A percentile compares a stretch with the other conserved stretches of the same genome.
Conservation (phyloP, 495 filamentous ascomycete species). For the Penicillium lividum region DNA sequence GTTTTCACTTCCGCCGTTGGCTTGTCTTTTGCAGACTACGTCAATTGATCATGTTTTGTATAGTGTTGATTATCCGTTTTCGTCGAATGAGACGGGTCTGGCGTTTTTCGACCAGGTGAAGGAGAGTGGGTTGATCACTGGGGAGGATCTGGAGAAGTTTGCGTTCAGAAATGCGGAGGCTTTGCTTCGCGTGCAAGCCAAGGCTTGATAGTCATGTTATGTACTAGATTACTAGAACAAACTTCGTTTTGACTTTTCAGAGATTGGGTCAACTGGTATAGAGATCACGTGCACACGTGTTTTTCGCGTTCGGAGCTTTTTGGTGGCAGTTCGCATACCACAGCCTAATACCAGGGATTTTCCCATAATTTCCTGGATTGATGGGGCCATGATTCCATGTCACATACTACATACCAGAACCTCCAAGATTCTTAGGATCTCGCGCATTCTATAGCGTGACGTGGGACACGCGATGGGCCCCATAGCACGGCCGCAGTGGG, state of each 20-base stretch:
- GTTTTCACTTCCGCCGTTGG: no score
- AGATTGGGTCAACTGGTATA: background rate
- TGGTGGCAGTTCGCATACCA: background rate
- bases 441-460: conserved; percentile 22
- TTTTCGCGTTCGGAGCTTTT: conserved; percentile 16
- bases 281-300: conserved; percentile 23
- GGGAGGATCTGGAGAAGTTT: conserved; percentile 54
- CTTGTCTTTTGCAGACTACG: no score
- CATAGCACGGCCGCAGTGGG: conserved; percentile 21
- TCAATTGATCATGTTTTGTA: conserved; percentile 53
- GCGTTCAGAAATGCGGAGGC: conserved; percentile 56
- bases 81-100: conserved; percentile 41
- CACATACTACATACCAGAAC: conserved; percentile 17
- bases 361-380: background rate
- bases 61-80: conserved; percentile 62
- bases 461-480: conserved; percentile 26
- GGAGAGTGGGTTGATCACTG: conserved; percentile 50
- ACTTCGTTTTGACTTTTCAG: no score
- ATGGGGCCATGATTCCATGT: conserved; percentile 4
- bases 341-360: background rate
- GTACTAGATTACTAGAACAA: no score
- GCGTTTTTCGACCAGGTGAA: conserved; percentile 34
- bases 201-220: background rate
- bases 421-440: conserved; percentile 17
- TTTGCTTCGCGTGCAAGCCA: conserved; percentile 32